A percentile compares a stretch with the other conserved stretches of the same genome.
Conservation (phyloP, 2,329 filamentous ascomycete genomes). For the Westerdykella sp. region DNA sequence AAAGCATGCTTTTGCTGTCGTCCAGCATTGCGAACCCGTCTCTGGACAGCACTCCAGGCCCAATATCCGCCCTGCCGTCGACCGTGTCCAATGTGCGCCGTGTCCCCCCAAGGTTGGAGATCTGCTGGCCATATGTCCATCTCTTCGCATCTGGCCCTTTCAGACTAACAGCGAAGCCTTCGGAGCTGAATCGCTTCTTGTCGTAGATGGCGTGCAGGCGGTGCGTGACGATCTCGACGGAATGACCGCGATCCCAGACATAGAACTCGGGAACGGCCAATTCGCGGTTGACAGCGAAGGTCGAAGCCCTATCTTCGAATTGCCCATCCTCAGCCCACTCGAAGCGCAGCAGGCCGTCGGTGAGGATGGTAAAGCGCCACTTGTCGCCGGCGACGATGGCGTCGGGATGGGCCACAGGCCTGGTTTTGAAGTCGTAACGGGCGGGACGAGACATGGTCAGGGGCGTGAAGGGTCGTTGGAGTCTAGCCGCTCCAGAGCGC, state of each 20-base stretch:
- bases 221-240: slow-evolving; percentile 52
- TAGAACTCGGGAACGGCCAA: slow-evolving; percentile 46
- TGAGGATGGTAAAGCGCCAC: slow-evolving; percentile 57
- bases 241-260: slow-evolving; percentile 42
- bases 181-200: slow-evolving; percentile 49
- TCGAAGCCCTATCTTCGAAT: slow-evolving; percentile 59
- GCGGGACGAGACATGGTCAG: slow-evolving; percentile 26
- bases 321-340: slow-evolving; percentile 55
- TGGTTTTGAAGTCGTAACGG: slow-evolving; percentile 41
- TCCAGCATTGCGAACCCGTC: slow-evolving; percentile 50
- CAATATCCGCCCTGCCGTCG: slow-evolving; percentile 48
- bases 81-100: slow-evolving; percentile 51
- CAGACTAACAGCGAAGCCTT: slow-evolving; percentile 45
- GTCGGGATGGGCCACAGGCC: slow-evolving; percentile 41
- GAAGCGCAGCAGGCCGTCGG: slow-evolving; percentile 52
- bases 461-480: not conserved
- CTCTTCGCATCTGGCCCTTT: slow-evolving; percentile 39
- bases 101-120: slow-evolving; percentile 42
- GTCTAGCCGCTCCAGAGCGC: not conserved
- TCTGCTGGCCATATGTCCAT: slow-evolving; percentile 48
- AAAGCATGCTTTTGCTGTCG: slow-evolving; percentile 53
- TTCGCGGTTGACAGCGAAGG: slow-evolving; percentile 53
- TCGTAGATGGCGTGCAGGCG: slow-evolving; percentile 54
- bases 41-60: slow-evolving; percentile 47
- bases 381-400: slow-evolving; percentile 44